A percentile compares a stretch with the other conserved stretches of the same genome.
These are phyloP conservation scores for Silene uniflora DNA, from an alignment of 148 eudicot species.

Conservation along the genomic window DNA sequence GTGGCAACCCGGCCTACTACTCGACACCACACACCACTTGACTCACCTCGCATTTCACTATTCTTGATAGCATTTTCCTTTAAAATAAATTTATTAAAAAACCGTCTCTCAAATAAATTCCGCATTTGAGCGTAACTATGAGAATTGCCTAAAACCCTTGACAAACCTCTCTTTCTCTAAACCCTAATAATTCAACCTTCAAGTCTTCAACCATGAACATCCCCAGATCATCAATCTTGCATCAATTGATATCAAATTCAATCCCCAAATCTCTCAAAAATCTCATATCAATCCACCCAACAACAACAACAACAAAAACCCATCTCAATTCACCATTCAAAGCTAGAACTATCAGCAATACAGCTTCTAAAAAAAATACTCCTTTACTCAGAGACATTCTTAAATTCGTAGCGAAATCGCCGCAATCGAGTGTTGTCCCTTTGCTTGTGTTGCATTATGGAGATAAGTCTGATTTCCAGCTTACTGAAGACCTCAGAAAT, in stretches of 20 bases:
- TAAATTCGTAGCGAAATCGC: background rate
- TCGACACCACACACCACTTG: too few species aligned
- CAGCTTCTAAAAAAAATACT: background rate
- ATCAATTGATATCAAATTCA: slow-evolving; percentile 3
- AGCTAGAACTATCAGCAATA: background rate
- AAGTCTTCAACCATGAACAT: background rate
- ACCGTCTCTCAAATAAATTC: too few species aligned
- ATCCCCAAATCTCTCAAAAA: background rate
- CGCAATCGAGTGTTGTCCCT: background rate
- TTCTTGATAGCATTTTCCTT: too few species aligned
- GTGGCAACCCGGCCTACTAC: too few species aligned
- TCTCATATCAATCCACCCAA: background rate
- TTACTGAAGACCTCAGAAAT: background rate
- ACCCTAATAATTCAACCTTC: too few species aligned
- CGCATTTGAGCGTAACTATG: too few species aligned
- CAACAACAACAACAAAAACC: background rate
- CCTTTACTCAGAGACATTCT: background rate
- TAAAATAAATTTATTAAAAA: too few species aligned
- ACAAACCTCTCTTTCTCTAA: background rate
- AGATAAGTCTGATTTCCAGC: background rate
- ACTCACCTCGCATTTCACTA: too few species aligned
- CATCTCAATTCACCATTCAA: background rate
- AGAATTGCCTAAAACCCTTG: background rate
- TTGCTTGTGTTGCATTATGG: background rate
- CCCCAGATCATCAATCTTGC: background rate